phyloP scores from a whole-genome alignment of 352 stramenopile genomes.

The Phytopythium chamaehyphon region DNA sequence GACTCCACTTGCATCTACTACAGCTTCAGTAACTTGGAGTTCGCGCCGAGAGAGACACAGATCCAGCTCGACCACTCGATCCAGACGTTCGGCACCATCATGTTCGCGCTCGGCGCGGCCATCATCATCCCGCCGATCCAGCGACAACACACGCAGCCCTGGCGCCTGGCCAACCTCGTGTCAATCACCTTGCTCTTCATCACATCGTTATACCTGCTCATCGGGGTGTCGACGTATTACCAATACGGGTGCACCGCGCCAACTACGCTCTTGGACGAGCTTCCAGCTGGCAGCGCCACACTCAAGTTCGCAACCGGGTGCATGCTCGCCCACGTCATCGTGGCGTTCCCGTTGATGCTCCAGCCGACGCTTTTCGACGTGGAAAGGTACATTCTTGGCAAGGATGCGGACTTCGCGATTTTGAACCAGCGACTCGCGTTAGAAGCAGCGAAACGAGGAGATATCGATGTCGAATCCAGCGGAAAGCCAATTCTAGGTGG shows the following conservation, averaged over 20 bases:
- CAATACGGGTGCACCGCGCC: constrained; percentile 65
- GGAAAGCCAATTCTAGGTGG: constrained; percentile 39
- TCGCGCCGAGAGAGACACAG: constrained; percentile 47
- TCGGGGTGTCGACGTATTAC: constrained; percentile 64
- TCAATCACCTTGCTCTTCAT: constrained; percentile 67
- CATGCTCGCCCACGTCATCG: constrained; percentile 60
- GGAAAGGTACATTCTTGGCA: constrained; percentile 55
- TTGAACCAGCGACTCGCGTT: constrained; percentile 41
- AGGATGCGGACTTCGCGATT: constrained; percentile 53
- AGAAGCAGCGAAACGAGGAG: constrained; percentile 21
- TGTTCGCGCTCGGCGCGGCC: constrained; percentile 62
- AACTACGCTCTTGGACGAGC: constrained; percentile 50
- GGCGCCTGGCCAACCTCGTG: constrained; percentile 47
- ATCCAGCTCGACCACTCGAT: constrained; percentile 32
- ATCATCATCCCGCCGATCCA: constrained; percentile 68
- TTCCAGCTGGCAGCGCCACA: constrained; percentile 26
- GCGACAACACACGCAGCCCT: constrained; percentile 46
- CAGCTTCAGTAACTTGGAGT: constrained; percentile 32
- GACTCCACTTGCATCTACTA: constrained; percentile 52
- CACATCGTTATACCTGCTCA: constrained; percentile 67
- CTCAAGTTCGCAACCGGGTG: constrained; percentile 28
- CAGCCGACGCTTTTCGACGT: constrained; percentile 63
- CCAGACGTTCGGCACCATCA: constrained; percentile 63
- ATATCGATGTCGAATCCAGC: constrained; percentile 4
- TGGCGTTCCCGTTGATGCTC: constrained; percentile 60